Base-by-base conservation (phyloP, 2,329 filamentous ascomycete species). In the Colletotrichum tamarilloi region DNA sequence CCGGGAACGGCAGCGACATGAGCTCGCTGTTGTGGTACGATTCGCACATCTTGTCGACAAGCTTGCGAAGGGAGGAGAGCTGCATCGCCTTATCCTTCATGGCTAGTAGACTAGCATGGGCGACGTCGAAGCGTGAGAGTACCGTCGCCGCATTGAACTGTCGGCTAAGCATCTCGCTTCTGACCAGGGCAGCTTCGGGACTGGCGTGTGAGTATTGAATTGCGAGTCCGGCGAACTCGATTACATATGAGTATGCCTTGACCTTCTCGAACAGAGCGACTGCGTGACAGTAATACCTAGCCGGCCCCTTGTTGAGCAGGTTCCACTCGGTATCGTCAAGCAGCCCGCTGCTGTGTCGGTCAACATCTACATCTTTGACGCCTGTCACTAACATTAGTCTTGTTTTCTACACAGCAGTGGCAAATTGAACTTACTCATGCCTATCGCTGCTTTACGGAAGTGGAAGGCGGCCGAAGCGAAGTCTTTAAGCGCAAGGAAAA, bases 251-350 rank as follows among this genome's bases (percentile, higher is more conserved):
- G 81, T 94, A 94, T 0, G 92, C 91, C 76, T 92, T 93, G 56
- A 91, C 89, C 77, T 90, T 90, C 80, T 98, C 95, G 79, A 94
- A 98, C 1, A 99, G 87, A 24, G 91, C 88, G 14, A 95, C 89
- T 63, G 98, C 90, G 81, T 99, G 97, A 55, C 92, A 91, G 81
- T 97, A 97, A 83, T 98, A 99, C 75, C 90, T 92, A 5, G 94
- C 89, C 53, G 95, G 87, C 1, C 96, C 97, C 68, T 90, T 90
- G 79, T 95, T 89, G 28, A 93, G 82, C 6, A 90, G 82, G 42
- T 88, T 89, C 87, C 92, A 92, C 76, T 98, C 94, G 2, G 92
- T 91, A 28, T 94, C 91, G 67, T 93, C 92, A 26, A 98, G 87
- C 16, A 98, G 88, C 9, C 91, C 90, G 56, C 88, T 86, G 77